Evolutionary conservation across 129 eudicot genomes (phyloP).

Genomic region (Gnaphalium uliginosum): DNA sequence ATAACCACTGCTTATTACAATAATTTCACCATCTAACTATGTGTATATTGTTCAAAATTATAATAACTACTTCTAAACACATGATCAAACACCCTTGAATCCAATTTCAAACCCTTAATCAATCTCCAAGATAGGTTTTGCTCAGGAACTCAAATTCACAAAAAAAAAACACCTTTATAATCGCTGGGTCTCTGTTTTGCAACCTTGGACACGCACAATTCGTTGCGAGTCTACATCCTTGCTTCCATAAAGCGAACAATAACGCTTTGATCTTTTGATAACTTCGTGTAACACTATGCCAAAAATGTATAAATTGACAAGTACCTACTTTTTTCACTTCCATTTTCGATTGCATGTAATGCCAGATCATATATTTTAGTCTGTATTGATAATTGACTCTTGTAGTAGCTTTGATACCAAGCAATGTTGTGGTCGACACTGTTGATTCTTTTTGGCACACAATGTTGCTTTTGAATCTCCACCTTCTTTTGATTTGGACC

Average conservation of each 20-base stretch:
- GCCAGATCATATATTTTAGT: neutral
- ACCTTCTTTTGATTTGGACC: conserved; percentile 8
- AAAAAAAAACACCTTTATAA: no score
- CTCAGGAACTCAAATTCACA: neutral
- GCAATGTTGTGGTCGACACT: neutral
- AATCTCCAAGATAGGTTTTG: neutral
- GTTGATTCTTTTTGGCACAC: neutral
- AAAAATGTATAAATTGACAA: neutral
- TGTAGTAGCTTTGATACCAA: neutral
- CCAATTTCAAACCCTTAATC: no score
- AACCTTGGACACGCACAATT: neutral
- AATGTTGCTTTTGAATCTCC: conserved; percentile 10
- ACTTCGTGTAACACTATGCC: neutral
- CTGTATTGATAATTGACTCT: neutral
- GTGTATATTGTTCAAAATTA: no score
- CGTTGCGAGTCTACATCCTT: neutral
- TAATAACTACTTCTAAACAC: no score
- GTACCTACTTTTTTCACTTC: neutral
- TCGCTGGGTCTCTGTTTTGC: neutral
- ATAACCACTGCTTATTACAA: neutral
- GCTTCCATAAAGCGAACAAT: neutral
- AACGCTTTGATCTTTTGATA: neutral
- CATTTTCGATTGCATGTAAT: neutral
- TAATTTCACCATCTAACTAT: no score
- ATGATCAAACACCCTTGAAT: no score